Evolutionary conservation across 164 flowering plant species (phyloP).

Genomic region (Saururus chinensis): DNA sequence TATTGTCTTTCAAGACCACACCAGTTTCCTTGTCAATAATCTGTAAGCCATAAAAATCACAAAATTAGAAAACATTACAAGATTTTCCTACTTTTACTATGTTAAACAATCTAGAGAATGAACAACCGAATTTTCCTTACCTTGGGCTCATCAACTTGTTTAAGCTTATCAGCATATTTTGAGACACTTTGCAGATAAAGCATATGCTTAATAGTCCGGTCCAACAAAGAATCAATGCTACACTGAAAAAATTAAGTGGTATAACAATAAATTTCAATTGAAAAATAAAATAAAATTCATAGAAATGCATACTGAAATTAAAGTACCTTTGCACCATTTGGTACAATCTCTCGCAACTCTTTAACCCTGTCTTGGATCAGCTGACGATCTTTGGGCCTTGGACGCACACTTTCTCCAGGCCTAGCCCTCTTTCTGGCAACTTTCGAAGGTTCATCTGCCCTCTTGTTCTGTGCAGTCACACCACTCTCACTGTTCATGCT

Average conservation of each 20-base stretch:
- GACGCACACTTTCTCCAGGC: constrained; percentile 72
- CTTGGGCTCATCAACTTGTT: constrained; percentile 50
- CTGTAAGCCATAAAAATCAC: constrained; percentile 16
- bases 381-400: constrained; percentile 90
- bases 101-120: not conserved
- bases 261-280: not conserved
- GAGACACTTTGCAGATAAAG: constrained; percentile 67
- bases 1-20: constrained; percentile 26
- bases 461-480: constrained; percentile 19
- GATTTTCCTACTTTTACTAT: not conserved
- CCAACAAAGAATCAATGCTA: constrained; percentile 76
- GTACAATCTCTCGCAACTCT: constrained; percentile 75
- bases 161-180: constrained; percentile 55
- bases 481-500: constrained; percentile 31
- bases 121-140: constrained; percentile 17
- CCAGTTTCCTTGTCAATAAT: constrained; percentile 32
- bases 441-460: constrained; percentile 38
- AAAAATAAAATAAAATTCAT: no score
- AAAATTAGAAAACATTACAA: no score
- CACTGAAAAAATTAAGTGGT: constrained; percentile 39
- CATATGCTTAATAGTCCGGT: constrained; percentile 73
- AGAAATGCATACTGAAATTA: not conserved
- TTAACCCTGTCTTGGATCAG: constrained; percentile 68
- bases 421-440: constrained; percentile 56
- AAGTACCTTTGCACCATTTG: constrained; percentile 67